Conservation (phyloP, 768 basidiomycete genomes). For the Cantharellus cinnabarinus region DNA sequence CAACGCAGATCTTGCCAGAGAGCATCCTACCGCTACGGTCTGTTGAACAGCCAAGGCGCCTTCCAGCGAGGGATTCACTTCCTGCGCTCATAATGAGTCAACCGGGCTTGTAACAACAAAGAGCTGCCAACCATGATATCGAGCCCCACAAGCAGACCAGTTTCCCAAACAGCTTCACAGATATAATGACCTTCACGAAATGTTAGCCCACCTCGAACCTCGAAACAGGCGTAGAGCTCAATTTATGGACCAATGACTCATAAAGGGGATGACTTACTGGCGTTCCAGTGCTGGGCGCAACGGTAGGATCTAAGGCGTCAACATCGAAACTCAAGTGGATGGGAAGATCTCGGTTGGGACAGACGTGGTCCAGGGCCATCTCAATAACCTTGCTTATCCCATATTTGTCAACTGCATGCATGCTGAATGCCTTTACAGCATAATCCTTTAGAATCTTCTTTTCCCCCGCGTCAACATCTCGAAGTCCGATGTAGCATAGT, state of each 20-base stretch:
- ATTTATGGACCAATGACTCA: neutral
- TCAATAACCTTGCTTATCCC: conserved; percentile 91
- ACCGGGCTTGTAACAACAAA: neutral
- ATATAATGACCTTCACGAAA: conserved; percentile 99
- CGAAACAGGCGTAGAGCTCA: neutral
- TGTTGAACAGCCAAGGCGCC: conserved; percentile 56
- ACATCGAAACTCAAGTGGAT: conserved; percentile 97
- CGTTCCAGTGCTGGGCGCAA: conserved; percentile 91
- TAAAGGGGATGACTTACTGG: conserved; percentile 31
- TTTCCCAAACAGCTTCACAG: conserved; percentile 82
- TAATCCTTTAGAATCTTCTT: conserved; percentile 68
- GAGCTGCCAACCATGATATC: conserved; percentile 69
- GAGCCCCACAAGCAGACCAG: conserved; percentile 74
- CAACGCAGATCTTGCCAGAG: conserved; percentile 60
- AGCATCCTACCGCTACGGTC: conserved; percentile 82
- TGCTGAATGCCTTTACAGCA: conserved; percentile 75
- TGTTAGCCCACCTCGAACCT: conserved; percentile 86
- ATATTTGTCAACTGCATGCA: conserved; percentile 71
- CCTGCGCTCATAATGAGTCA: conserved; percentile 24
- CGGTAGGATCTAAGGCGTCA: conserved; percentile 79
- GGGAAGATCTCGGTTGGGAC: conserved; percentile 60
- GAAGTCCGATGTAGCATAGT: conserved; percentile 90
- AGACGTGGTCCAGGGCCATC: conserved; percentile 89
- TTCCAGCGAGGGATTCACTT: conserved; percentile 88
- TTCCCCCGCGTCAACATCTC: conserved; percentile 80